Conservation (phyloP, 805 yeast genomes). For the Zygosaccharomyces bailii region DNA sequence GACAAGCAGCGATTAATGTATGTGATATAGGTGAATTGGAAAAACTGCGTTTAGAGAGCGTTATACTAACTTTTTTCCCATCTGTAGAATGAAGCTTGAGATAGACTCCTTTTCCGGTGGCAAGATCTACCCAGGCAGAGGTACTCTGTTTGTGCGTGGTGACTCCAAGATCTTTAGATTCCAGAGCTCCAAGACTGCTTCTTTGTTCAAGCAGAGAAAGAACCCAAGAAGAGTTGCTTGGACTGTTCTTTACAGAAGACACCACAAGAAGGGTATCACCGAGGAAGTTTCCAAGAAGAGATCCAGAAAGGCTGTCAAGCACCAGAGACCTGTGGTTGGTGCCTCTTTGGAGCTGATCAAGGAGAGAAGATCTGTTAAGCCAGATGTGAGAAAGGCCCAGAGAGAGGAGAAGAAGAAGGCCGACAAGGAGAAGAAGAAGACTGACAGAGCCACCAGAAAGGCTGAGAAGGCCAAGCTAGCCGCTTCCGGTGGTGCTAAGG, state of each 20-base stretch:
- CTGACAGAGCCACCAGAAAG: slow-evolving; percentile 91
- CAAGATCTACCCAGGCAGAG: slow-evolving; percentile 99
- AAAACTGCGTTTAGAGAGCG: neutral
- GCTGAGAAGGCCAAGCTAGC: slow-evolving; percentile 83
- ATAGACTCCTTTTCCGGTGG: slow-evolving; percentile 99
- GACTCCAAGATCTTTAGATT: slow-evolving; percentile 99
- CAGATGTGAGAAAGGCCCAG: slow-evolving; percentile 97
- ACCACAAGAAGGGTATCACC: slow-evolving; percentile 99
- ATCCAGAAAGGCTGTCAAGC: slow-evolving; percentile 94
- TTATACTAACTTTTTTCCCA: neutral
- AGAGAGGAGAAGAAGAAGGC: slow-evolving; percentile 85
- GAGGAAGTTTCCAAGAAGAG: slow-evolving; percentile 98
- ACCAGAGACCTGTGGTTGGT: slow-evolving; percentile 99
- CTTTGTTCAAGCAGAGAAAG: slow-evolving; percentile 99
- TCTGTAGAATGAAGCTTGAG: slow-evolving; percentile 87
- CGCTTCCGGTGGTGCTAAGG: slow-evolving; percentile 71
- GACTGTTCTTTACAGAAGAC: slow-evolving; percentile 99
- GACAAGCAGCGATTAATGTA: neutral
- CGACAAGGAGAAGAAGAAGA: slow-evolving; percentile 87
- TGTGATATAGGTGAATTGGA: neutral
- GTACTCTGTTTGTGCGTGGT: slow-evolving; percentile 98
- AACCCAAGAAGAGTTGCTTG: slow-evolving; percentile 99
- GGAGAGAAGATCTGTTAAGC: slow-evolving; percentile 94
- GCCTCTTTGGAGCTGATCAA: slow-evolving; percentile 97
- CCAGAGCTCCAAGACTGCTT: slow-evolving; percentile 95